phyloP scores from a whole-genome alignment of 108 stramenopile species.

The Nitzschia palea region DNA sequence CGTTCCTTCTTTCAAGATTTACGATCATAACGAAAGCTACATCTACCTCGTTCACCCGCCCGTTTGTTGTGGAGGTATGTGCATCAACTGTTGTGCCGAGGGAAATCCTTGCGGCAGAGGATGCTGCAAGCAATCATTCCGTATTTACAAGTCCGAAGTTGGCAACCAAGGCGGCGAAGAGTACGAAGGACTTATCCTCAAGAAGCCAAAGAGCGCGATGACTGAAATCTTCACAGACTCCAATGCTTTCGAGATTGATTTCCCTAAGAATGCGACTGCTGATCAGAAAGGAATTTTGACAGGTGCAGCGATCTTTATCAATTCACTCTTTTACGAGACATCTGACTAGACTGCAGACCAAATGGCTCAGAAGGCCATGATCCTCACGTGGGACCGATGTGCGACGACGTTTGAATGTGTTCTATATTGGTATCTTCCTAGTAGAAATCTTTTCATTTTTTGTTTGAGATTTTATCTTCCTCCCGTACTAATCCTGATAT shows the following conservation, averaged over 20 bases:
- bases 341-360: neutral
- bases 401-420: too few relatives aligned
- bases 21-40: slow-evolving; percentile 29
- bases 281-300: slow-evolving; percentile 58
- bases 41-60: slow-evolving; percentile 62
- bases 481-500: neutral
- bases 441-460: too few relatives aligned
- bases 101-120: slow-evolving; percentile 75
- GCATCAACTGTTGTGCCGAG: slow-evolving; percentile 69
- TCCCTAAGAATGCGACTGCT: slow-evolving; percentile 48
- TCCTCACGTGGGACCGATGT: too few relatives aligned
- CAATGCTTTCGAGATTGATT: slow-evolving; percentile 57
- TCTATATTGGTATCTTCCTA: too few relatives aligned
- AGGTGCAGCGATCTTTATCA: slow-evolving; percentile 59
- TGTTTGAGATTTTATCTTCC: neutral
- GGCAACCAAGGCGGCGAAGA: slow-evolving; percentile 53
- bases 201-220: slow-evolving; percentile 41
- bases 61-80: slow-evolving; percentile 60
- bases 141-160: slow-evolving; percentile 48
- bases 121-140: slow-evolving; percentile 67
- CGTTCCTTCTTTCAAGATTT: slow-evolving; percentile 50
- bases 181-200: slow-evolving; percentile 56
- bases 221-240: slow-evolving; percentile 68
- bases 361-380: too few relatives aligned
- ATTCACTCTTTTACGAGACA: slow-evolving; percentile 56